phyloP scores from a whole-genome alignment of 257 asterid genomes.

The Lavandula angustifolia region DNA sequence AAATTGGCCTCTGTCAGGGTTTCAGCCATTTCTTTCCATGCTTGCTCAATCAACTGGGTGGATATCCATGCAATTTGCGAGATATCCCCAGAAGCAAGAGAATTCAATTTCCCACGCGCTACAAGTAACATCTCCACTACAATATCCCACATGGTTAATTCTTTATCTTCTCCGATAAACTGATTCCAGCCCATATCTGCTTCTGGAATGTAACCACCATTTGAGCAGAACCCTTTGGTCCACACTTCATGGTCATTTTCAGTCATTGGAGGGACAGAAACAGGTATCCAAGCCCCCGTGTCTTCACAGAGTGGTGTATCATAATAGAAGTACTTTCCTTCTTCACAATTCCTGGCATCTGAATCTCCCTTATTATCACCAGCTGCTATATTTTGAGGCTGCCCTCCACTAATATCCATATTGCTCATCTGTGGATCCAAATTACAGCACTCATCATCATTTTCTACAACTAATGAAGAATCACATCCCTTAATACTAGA shows the following conservation, averaged over 20 bases:
- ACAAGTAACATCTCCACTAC: conserved; percentile 86
- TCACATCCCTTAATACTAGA: conserved; percentile 26
- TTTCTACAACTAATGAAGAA: conserved; percentile 32
- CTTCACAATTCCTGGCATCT: conserved; percentile 33
- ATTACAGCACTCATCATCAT: conserved; percentile 19
- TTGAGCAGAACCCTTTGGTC: conserved; percentile 72
- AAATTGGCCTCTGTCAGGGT: conserved; percentile 79
- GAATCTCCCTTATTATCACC: conserved; percentile 33
- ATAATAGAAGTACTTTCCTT: conserved; percentile 71
- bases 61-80: conserved; percentile 67
- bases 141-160: conserved; percentile 98
- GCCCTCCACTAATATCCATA: conserved; percentile 23
- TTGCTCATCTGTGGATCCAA: conserved; percentile 36
- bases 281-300: conserved; percentile 97
- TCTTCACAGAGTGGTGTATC: conserved; percentile 83
- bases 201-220: conserved; percentile 75
- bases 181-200: conserved; percentile 67
- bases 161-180: conserved; percentile 62
- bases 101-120: conserved; percentile 81
- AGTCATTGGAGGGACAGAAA: conserved; percentile 95
- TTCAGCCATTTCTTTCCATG: conserved; percentile 97
- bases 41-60: conserved; percentile 71
- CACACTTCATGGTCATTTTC: conserved; percentile 80
- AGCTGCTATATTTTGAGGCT: conserved; percentile 31
- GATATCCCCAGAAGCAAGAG: conserved; percentile 77